phyloP scores from a whole-genome alignment of 2,329 filamentous ascomycete species.

The Aspergillus ochraceoroseus region DNA sequence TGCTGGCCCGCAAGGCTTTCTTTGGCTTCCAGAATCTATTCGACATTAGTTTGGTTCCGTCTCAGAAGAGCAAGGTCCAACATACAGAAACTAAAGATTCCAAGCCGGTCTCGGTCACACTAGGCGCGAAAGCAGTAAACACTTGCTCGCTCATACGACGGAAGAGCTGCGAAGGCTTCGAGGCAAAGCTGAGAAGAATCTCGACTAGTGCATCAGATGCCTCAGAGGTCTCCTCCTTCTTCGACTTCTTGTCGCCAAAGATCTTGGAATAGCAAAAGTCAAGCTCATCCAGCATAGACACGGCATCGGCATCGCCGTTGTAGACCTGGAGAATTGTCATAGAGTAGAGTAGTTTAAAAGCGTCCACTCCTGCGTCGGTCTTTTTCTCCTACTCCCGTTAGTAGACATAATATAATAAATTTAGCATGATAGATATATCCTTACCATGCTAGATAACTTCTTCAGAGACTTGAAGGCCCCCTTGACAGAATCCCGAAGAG shows the following conservation, averaged over 20 bases:
- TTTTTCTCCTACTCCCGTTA: constrained; percentile 49
- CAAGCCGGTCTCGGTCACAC: constrained; percentile 69
- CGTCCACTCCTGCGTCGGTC: constrained; percentile 48
- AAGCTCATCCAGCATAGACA: constrained; percentile 78
- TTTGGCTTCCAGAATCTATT: constrained; percentile 65
- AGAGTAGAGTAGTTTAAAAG: constrained; percentile 74
- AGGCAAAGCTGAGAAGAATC: constrained; percentile 82
- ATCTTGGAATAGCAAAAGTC: constrained; percentile 67
- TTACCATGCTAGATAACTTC: constrained; percentile 37
- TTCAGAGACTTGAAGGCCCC: constrained; percentile 41
- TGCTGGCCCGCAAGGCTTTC: constrained; percentile 81
- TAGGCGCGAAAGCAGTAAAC: constrained; percentile 72
- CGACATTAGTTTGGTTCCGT: neutral
- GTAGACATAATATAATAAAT: neutral
- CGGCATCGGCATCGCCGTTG: constrained; percentile 79
- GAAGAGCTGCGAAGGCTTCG: constrained; percentile 77
- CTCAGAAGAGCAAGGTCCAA: neutral
- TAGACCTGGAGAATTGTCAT: constrained; percentile 84
- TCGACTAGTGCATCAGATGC: constrained; percentile 73
- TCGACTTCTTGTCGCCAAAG: constrained; percentile 47
- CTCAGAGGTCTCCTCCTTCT: constrained; percentile 48
- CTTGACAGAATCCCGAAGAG: constrained; percentile 42
- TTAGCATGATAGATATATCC: too few relatives aligned
- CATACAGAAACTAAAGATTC: constrained; percentile 53
- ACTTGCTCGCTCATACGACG: constrained; percentile 82